Evolutionary conservation across 164 flowering plant species (phyloP).

Genomic region (Stephania japonica): DNA sequence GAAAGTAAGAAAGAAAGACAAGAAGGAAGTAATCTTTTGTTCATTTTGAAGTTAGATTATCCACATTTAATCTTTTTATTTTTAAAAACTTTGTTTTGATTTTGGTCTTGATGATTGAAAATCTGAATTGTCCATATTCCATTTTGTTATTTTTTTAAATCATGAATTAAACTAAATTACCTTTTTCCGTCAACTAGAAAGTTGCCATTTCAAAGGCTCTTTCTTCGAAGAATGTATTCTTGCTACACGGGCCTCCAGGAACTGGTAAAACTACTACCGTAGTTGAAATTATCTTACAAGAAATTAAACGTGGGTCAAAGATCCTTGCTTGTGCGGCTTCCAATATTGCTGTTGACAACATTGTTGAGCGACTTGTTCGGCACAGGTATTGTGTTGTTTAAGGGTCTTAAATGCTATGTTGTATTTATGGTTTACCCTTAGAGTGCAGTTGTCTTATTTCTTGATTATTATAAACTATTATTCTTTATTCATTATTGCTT

Average conservation of each 20-base stretch:
- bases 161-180: neutral
- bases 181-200: slow-evolving; percentile 37
- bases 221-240: slow-evolving; percentile 76
- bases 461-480: neutral
- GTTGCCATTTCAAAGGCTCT: slow-evolving; percentile 84
- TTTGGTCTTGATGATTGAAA: neutral
- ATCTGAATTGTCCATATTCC: neutral
- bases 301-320: slow-evolving; percentile 96
- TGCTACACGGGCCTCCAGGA: slow-evolving; percentile 99
- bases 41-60: neutral
- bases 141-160: neutral
- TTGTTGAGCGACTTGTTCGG: slow-evolving; percentile 89
- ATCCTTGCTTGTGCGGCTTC: slow-evolving; percentile 99
- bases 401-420: neutral
- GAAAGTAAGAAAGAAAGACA: too few relatives aligned
- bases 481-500: neutral
- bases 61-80: too few relatives aligned
- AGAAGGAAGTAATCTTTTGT: neutral
- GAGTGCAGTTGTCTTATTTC: neutral
- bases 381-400: slow-evolving; percentile 48
- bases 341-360: slow-evolving; percentile 98
- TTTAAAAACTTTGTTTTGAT: neutral
- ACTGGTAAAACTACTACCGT: slow-evolving; percentile 98
- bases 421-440: neutral
- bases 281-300: slow-evolving; percentile 93